phyloP scores from a whole-genome alignment of 805 yeast species.

The Ogataea thermomethanolica region DNA sequence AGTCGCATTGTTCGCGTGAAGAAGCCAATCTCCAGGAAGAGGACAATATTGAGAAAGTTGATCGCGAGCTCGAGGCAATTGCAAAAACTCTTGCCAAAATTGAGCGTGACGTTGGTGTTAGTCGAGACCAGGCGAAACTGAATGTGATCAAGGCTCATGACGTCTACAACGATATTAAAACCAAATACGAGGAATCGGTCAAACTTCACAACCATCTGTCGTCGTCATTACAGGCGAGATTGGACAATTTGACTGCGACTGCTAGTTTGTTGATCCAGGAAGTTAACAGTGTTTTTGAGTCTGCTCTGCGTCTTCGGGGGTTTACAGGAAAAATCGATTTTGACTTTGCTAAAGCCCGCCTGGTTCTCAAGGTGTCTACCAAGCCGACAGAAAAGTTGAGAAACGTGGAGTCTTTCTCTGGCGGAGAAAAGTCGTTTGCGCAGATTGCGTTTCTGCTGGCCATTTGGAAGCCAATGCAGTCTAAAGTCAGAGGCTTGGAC shows the following conservation, averaged over 20 bases:
- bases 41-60: conserved; percentile 46
- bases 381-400: conserved; percentile 56
- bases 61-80: conserved; percentile 44
- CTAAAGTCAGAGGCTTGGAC: conserved; percentile 84
- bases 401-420: conserved; percentile 80
- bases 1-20: conserved; percentile 44
- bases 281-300: conserved; percentile 55
- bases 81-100: conserved; percentile 47
- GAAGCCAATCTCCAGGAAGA: conserved; percentile 40
- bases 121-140: conserved; percentile 52
- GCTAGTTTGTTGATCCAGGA: conserved; percentile 41
- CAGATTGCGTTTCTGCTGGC: conserved; percentile 85
- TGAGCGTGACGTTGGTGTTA: conserved; percentile 50
- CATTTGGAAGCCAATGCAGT: conserved; percentile 90
- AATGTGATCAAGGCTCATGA: conserved; percentile 44
- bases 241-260: conserved; percentile 39
- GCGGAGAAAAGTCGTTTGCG: conserved; percentile 94
- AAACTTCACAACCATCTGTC: conserved; percentile 28
- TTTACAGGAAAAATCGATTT: conserved; percentile 71
- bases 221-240: conserved; percentile 41
- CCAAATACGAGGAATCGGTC: conserved; percentile 35
- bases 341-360: conserved; percentile 47
- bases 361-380: conserved; percentile 60
- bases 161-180: conserved; percentile 40
- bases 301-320: conserved; percentile 60